These are phyloP conservation scores for Cicer arietinum DNA, from an alignment of 306 rosid genomes.

Conservation along the genomic window DNA sequence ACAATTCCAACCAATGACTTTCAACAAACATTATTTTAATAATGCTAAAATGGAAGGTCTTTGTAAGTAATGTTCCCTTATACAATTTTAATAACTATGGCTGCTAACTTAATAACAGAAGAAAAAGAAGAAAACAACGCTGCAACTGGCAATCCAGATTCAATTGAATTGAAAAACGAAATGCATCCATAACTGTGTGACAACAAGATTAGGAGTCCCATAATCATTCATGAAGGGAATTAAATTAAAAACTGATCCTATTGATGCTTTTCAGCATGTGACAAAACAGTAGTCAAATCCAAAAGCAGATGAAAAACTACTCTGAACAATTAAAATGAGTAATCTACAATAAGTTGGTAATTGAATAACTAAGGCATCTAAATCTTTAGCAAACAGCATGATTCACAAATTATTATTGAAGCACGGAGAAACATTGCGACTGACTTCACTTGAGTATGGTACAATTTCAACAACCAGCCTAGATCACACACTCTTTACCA, in stretches of 20 bases:
- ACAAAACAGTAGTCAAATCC: constrained; percentile 3
- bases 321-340: neutral
- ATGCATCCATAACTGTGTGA: neutral
- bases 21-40: neutral
- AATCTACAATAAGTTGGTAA: constrained; percentile 6
- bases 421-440: neutral
- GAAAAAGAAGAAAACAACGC: neutral
- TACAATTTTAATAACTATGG: neutral
- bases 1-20: neutral
- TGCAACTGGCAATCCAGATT: neutral
- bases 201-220: neutral
- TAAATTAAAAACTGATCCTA: neutral
- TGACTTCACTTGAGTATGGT: neutral
- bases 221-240: neutral
- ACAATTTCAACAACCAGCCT: constrained; percentile 3
- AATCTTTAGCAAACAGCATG: neutral
- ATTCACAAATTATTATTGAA: neutral
- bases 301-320: neutral
- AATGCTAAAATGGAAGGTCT: neutral
- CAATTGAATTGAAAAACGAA: neutral
- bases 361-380: neutral
- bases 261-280: neutral
- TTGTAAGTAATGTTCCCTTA: neutral
- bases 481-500: neutral
- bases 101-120: neutral